Evolutionary conservation across 441 rosid genomes (phyloP).

Genomic region (Pelargonium hybrid): DNA sequence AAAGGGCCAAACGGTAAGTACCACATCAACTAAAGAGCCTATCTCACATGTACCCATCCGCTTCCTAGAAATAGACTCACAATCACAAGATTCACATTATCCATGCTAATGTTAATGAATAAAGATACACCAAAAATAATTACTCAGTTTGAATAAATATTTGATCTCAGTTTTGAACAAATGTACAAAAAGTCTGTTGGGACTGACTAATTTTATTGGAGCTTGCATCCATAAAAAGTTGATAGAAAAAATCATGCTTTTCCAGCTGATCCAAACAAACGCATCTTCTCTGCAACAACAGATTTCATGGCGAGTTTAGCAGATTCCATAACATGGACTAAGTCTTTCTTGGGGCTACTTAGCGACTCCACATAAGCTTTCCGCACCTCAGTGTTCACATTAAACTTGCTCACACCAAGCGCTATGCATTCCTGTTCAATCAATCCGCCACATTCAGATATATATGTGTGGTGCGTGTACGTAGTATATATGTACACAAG

Average conservation of each 20-base stretch:
- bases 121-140: too few relatives aligned
- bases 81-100: too few relatives aligned
- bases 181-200: too few relatives aligned
- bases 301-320: constrained; percentile 78
- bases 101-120: too few relatives aligned
- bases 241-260: constrained; percentile 38
- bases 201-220: background rate
- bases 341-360: constrained; percentile 42
- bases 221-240: background rate
- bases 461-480: too few relatives aligned
- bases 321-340: constrained; percentile 62
- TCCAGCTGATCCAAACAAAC: constrained; percentile 78
- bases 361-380: constrained; percentile 71
- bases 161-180: too few relatives aligned
- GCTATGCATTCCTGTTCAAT: constrained; percentile 55
- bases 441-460: background rate
- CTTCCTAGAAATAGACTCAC: too few relatives aligned
- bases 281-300: constrained; percentile 75
- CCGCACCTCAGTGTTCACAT: constrained; percentile 80
- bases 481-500: background rate
- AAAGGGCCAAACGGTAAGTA: too few relatives aligned
- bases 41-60: too few relatives aligned
- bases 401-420: constrained; percentile 77
- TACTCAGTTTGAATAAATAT: too few relatives aligned
- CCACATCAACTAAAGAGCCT: too few relatives aligned